Evolutionary conservation across 2,329 filamentous ascomycete genomes (phyloP), one percentile per base, ranked within the genome.

Genomic region (Tympanopsis confertula): DNA sequence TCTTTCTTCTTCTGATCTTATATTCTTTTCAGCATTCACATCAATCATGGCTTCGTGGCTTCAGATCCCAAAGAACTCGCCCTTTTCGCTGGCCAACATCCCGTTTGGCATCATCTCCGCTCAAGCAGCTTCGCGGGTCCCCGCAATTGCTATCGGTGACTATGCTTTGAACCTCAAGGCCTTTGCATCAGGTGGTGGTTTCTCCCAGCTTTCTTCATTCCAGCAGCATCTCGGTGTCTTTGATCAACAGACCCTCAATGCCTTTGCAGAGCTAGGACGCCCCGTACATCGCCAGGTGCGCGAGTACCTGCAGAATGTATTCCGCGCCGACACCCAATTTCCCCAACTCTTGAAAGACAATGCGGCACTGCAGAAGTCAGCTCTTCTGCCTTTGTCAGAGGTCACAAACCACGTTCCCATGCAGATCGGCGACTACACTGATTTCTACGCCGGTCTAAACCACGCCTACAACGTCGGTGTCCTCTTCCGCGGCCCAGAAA

Each of bases 391-490:
- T 0, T 67, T 77, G 35, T 62, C 65, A 4, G 61, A 74, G 15
- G 72, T 79, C 36, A 71, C 66, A 44, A 78, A 71, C 51, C 81
- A 88, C 50, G 51, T 89, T 5, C 85, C 85, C 2, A 78, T 91
- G 73, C 66, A 69, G 39, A 86, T 89, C 47, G 81, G 82, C 19
- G 84, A 89, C 55, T 91, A 89, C 55, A 86, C 84, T 1, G 85
- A 91, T 57, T 91, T 91, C 62, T 91, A 86, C 52, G 84, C 81
- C 7, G 85, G 85, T 13, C 62, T 80, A 45, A 81, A 88, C 53
- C 85, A 91, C 58, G 85, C 85, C 14, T 80, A 76, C 59, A 45
- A 49, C 41, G 70, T 81, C 13, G 83, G 82, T 3, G 66, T 70
- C 10, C 67, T 89, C 43, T 86, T 89, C 59, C 74, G 85, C 32